Base-by-base conservation (phyloP, 73 alveolate species). In the Effrenium voratum region DNA sequence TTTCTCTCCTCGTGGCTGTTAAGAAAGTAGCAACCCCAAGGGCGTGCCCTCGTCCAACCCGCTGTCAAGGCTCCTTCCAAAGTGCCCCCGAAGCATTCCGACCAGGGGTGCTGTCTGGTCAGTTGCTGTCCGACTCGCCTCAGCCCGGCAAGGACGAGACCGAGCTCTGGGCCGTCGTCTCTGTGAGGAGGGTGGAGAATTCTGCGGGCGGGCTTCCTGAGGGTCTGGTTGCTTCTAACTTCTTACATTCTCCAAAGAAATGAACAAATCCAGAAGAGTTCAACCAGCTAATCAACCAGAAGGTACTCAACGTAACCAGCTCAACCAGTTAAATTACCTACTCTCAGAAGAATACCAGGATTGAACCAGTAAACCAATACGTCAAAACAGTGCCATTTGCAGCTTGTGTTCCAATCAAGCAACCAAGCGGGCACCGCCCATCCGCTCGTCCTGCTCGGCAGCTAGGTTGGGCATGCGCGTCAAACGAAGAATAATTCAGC, bases 91-190 rank as follows among this genome's bases (percentile, higher is more conserved):
- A 28, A 36, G 46, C 83, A 73, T 73, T 36, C 32, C 1, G 15
- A 73, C 8, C 26, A n/a, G 47, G 8, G 0, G 45, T 12, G 32
- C 38, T 49, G 22, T 24, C 16, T 73, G 22, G 32, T 16, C 45
- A 34, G 36, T 70, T 12, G 19, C 34, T 22, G 34, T 63, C n/a
- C 24, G 2, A 34, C 24, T 32, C 46, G n/a, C 32, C 34, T 13
- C 41, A 32, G 15, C 40, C 30, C 5, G 40, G 30, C 75, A 49
- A 82, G 92, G 92, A 82, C 73, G 92, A 82, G 49, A 82, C 92
- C 30, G 92, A 82, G 34, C 47, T 50, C 6, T 82, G 92, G 92
- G 92, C 92, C 47, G 92, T 82, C 28, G 76, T 82, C 13, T 82
- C 92, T 2, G 92, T 82, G 75, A 82, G 92, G 92, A 49, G 92